Base-by-base conservation (phyloP, 306 rosid species). In the Lablab purpureus region DNA sequence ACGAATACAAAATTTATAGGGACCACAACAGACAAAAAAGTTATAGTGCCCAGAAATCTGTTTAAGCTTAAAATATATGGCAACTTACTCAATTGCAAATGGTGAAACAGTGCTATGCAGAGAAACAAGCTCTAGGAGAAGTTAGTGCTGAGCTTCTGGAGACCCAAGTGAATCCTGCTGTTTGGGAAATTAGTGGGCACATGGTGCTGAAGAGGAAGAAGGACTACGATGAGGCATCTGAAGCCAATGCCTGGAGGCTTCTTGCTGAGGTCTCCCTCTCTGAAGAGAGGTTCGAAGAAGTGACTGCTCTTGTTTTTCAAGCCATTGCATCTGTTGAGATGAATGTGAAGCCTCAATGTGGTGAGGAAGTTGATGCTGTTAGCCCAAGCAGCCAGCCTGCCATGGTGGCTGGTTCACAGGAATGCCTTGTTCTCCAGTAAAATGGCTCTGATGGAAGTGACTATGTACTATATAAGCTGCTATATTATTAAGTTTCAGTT, bases 151-250 rank as follows among this genome's bases (percentile, higher is more conserved):
- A 95, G 90, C 88, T 95, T 30, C 89, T 92, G 27, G 99, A 95
- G 80, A 95, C 99, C 6, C 99, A 95, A 84, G 99, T 95, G 77
- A 95, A 95, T 80, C 99, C 98, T 5, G 99, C 99, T 1, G 99
- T 92, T 58, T 95, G 99, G 99, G 99, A 95, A 84, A 92, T 92
- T 23, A 91, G 99, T n/a, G 99, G 99, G 37, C 99, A 95, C 86
- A 95, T 95, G 97, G 99, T 95, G 85, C 74, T 95, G 60, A 95
- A 95, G 91, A 90, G 99, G 89, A 95, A 88, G 89, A 83, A 86
- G 81, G 99, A 95, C 79, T 95, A 78, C 10, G 96, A 91, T 0
- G 99, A 91, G 85, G 99, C 98, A 0, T 91, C 98, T 21, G 98
- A 95, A 82, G 90, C 85, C 75, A 91, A 95, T 70, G 99, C 99